Evolutionary conservation across 441 rosid species (phyloP).

Genomic region (Brassica hybrid): DNA sequence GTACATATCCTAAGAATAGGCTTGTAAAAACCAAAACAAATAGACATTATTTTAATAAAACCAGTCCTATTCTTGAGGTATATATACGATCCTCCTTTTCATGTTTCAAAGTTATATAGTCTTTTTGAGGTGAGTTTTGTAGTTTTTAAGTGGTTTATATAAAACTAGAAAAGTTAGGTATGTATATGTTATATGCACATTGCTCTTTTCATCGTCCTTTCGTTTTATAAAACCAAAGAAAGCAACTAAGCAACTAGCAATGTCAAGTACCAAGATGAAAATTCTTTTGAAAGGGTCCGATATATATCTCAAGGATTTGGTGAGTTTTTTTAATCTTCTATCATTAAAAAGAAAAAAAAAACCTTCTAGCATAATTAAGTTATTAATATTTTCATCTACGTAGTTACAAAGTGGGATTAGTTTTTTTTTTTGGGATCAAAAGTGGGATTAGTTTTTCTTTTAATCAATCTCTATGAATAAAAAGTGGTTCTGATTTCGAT

Average conservation of each 20-base stretch:
- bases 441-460: too few species aligned
- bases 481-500: too few species aligned
- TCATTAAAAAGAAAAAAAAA: too few species aligned
- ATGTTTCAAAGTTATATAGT: background rate
- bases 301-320: conserved; percentile 81
- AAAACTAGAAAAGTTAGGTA: background rate
- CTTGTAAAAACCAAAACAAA: background rate
- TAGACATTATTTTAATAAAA: background rate
- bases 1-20: background rate
- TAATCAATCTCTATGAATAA: too few species aligned
- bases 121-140: background rate
- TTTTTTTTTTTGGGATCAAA: too few species aligned
- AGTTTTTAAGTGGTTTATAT: background rate
- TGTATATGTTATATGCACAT: background rate
- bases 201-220: background rate
- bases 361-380: too few species aligned
- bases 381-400: too few species aligned
- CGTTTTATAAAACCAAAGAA: background rate
- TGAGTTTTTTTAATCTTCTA: conserved; percentile 31
- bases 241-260: background rate
- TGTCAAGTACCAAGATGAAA: background rate
- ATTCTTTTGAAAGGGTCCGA: background rate
- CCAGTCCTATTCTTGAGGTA: background rate
- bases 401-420: too few species aligned
- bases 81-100: background rate